phyloP scores from a whole-genome alignment of 2,329 filamentous ascomycete species.

The Neopestalotiopsis clavispora region DNA sequence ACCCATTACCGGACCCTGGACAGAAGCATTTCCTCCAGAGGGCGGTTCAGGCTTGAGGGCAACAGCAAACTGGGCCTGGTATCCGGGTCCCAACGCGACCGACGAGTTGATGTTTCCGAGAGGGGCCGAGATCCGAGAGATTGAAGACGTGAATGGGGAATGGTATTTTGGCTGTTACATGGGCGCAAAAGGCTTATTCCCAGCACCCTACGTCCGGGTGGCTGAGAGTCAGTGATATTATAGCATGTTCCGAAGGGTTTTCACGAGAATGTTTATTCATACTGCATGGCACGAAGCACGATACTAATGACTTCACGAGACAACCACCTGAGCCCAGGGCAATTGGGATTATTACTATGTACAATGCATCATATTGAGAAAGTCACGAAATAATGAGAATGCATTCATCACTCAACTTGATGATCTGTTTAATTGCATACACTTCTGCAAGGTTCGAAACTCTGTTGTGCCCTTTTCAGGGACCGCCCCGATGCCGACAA shows the following conservation, averaged over 20 bases:
- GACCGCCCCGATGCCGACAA: not conserved
- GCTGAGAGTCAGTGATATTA: slow-evolving; percentile 28
- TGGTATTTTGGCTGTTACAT: slow-evolving; percentile 91
- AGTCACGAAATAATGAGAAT: not conserved
- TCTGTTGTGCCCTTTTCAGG: not conserved
- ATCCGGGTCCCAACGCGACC: slow-evolving; percentile 64
- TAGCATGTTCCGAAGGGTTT: too few relatives aligned
- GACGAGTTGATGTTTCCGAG: slow-evolving; percentile 87
- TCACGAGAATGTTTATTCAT: not conserved
- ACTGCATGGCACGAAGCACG: not conserved
- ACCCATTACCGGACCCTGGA: slow-evolving; percentile 36
- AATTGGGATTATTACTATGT: not conserved
- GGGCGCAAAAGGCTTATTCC: slow-evolving; percentile 79
- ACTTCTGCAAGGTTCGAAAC: not conserved
- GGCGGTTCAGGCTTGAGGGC: slow-evolving; percentile 72
- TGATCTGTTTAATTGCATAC: not conserved
- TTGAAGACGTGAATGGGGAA: slow-evolving; percentile 86
- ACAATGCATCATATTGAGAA: not conserved
- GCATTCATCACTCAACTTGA: not conserved
- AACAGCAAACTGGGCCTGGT: slow-evolving; percentile 78
- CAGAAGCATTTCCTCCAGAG: slow-evolving; percentile 68
- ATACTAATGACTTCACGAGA: not conserved
- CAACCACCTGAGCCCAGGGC: not conserved
- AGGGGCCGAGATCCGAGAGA: slow-evolving; percentile 81
- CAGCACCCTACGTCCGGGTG: slow-evolving; percentile 73